Evolutionary conservation across 345 rosid species (phyloP).

Genomic region (Sisymbrium irio): DNA sequence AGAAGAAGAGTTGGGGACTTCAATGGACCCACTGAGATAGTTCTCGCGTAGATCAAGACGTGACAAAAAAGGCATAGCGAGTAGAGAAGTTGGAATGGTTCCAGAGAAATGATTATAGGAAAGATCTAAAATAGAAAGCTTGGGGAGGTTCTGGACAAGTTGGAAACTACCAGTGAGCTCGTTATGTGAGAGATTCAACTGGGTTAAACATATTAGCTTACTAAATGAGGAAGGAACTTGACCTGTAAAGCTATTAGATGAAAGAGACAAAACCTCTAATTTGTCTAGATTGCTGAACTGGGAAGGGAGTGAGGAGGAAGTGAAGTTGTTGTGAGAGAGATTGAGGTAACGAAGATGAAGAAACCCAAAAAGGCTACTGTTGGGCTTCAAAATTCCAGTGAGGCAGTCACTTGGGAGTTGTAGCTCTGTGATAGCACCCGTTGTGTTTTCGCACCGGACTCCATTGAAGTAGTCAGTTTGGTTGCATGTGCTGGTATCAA

Average conservation of each 20-base stretch:
- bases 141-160: background rate
- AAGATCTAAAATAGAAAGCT: background rate
- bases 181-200: background rate
- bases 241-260: slow-evolving; percentile 1
- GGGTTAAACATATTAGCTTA: background rate
- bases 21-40: no score
- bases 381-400: slow-evolving; percentile 2
- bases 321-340: slow-evolving; percentile 12
- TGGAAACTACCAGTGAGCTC: slow-evolving; percentile 12
- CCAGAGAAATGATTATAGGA: slow-evolving; percentile 4
- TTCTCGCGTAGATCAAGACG: no score
- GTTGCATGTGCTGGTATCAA: background rate
- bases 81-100: no score
- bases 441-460: background rate
- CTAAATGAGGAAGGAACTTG: slow-evolving; percentile 14
- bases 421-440: background rate
- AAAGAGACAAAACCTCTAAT: slow-evolving; percentile 12
- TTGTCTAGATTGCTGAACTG: background rate
- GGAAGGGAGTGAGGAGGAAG: slow-evolving; percentile 9
- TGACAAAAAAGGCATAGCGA: no score
- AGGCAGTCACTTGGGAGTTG: background rate
- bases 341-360: slow-evolving; percentile 2
- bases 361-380: slow-evolving; percentile 18
- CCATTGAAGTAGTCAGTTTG: background rate
- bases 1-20: no score